These are phyloP conservation scores for Aureobasidium sp. DNA, from an alignment of 2,329 filamentous ascomycete genomes.

Conservation along the genomic window DNA sequence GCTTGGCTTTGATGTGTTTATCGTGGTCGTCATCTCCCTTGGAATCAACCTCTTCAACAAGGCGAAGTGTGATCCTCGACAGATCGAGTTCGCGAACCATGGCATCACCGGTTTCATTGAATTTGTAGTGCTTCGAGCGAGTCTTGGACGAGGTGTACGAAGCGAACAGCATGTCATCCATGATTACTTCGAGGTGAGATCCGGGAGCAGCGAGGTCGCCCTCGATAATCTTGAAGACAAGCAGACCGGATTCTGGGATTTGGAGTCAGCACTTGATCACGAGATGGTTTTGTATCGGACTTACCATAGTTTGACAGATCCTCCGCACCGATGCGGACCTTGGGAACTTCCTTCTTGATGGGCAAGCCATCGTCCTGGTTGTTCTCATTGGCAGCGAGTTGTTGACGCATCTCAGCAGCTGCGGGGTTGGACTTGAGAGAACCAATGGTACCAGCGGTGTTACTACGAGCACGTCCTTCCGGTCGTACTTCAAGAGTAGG, in stretches of 20 bases:
- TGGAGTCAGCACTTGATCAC: conserved; percentile 25
- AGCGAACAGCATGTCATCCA: conserved; percentile 91
- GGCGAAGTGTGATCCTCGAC: conserved; percentile 79
- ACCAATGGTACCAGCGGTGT: conserved; percentile 32
- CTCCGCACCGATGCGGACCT: conserved; percentile 68
- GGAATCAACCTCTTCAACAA: conserved; percentile 71
- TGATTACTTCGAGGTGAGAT: conserved; percentile 74
- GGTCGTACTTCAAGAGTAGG: conserved; percentile 15
- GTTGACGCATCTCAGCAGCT: conserved; percentile 32
- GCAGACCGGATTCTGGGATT: conserved; percentile 66
- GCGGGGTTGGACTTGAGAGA: conserved; percentile 26
- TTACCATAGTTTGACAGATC: conserved; percentile 70
- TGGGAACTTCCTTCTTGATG: conserved; percentile 54
- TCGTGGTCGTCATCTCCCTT: conserved; percentile 62
- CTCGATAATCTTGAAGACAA: conserved; percentile 92
- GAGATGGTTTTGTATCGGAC: conserved; percentile 14
- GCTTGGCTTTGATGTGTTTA: conserved; percentile 61
- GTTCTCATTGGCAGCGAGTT: conserved; percentile 38
- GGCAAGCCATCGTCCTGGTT: conserved; percentile 34
- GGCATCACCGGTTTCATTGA: conserved; percentile 81
- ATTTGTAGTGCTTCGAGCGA: conserved; percentile 57
- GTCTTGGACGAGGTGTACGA: conserved; percentile 76
- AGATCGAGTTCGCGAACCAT: conserved; percentile 95
- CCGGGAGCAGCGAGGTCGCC: conserved; percentile 71
- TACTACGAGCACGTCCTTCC: conserved; percentile 16